Conservation (phyloP, 805 yeast species). For the Ogataea kodamae region DNA sequence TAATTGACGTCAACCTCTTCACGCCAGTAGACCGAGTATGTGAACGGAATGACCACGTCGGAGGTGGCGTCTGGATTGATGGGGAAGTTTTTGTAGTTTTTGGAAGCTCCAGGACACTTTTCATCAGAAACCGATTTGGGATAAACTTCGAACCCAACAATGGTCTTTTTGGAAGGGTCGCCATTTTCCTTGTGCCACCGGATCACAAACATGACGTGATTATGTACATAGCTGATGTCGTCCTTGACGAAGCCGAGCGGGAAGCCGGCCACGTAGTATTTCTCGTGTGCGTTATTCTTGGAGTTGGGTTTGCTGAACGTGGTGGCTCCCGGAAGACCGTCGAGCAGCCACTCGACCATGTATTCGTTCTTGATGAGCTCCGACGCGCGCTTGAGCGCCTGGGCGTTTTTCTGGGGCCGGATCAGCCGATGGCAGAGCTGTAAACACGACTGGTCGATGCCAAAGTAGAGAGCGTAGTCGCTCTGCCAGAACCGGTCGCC, state of each 20-base stretch:
- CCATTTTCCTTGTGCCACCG: conserved; percentile 58
- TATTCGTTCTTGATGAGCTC: conserved; percentile 65
- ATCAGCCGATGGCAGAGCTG: conserved; percentile 67
- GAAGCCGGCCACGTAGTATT: conserved; percentile 80
- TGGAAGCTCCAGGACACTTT: conserved; percentile 73
- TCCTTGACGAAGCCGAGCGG: conserved; percentile 70
- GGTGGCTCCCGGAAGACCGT: conserved; percentile 85
- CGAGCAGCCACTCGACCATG: conserved; percentile 79
- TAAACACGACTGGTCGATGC: conserved; percentile 61
- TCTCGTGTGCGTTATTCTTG: conserved; percentile 44
- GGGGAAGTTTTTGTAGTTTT: conserved; percentile 54
- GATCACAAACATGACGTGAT: conserved; percentile 78
- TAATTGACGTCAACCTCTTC: conserved; percentile 68
- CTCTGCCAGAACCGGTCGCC: conserved; percentile 82
- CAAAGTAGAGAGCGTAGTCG: conserved; percentile 62
- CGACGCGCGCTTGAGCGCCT: conserved; percentile 52
- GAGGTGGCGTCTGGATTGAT: conserved; percentile 42
- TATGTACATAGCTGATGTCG: conserved; percentile 62
- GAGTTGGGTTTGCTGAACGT: conserved; percentile 61
- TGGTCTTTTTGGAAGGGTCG: conserved; percentile 41
- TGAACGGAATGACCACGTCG: conserved; percentile 58
- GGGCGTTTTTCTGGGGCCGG: conserved; percentile 29
- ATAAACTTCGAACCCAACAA: conserved; percentile 88
- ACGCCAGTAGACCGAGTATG: conserved; percentile 86
- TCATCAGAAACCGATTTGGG: conserved; percentile 71